Evolutionary conservation across 441 rosid genomes (phyloP).

Genomic region (Lepidium campestre): DNA sequence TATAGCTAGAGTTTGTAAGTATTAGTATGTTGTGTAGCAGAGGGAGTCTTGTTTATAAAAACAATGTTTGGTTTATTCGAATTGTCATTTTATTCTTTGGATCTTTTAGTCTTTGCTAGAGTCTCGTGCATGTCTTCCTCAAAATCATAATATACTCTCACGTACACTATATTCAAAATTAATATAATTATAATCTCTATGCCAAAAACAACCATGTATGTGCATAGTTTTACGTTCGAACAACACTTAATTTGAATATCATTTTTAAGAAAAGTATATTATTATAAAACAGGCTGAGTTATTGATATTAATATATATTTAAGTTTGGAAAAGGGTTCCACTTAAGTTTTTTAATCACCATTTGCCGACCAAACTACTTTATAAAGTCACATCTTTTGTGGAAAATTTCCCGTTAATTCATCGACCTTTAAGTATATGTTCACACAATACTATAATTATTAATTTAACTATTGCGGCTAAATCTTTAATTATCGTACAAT

Average conservation of each 20-base stretch:
- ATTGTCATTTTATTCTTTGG: constrained; percentile 29
- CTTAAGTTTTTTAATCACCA: background rate
- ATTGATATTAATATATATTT: too few relatives aligned
- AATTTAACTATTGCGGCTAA: constrained; percentile 11
- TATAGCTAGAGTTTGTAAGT: constrained; percentile 13
- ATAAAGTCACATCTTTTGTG: constrained; percentile 25
- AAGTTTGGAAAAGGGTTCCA: too few relatives aligned
- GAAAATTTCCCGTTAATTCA: constrained; percentile 15
- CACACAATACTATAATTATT: background rate
- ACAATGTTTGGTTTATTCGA: constrained; percentile 32
- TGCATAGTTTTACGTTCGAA: too few relatives aligned
- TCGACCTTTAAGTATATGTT: background rate
- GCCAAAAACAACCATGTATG: too few relatives aligned
- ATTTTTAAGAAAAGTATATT: too few relatives aligned
- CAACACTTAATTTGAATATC: too few relatives aligned
- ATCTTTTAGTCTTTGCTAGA: constrained; percentile 11
- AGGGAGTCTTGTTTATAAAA: constrained; percentile 27
- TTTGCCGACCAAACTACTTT: constrained; percentile 23
- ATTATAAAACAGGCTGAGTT: too few relatives aligned
- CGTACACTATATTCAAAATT: constrained; percentile 2
- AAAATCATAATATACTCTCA: constrained; percentile 22
- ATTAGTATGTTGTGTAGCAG: constrained; percentile 26
- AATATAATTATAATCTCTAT: background rate
- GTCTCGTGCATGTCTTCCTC: constrained; percentile 24
- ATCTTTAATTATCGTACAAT: background rate